Base-by-base conservation (phyloP, 345 rosid species). In the Durio zibethinus region DNA sequence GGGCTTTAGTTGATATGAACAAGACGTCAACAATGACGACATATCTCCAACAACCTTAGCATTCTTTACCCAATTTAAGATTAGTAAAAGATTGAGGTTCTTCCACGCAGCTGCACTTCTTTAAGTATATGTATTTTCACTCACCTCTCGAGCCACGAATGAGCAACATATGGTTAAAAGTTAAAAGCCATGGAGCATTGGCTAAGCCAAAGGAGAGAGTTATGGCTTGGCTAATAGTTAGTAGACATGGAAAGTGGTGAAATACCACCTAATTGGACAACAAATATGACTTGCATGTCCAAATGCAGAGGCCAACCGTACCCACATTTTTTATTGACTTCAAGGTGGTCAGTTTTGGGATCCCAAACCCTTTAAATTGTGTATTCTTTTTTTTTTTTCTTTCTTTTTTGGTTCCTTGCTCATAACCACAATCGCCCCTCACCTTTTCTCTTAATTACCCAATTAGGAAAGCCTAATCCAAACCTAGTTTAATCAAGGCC, bases 91-190 rank as follows among this genome's bases (percentile, higher is more conserved):
- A 27, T 35, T 4, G n/a, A n/a, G 65, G 79, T 35, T 61, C 84
- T 61, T 38, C 31, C 27, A 50, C 71, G 53, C 62, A 48, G 48
- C 35, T 48, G 38, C 72, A 4, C 25, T 53, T 57, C 5, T 4
- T n/a, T 27, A 23, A 42, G 18, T 27, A 27, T 62, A 50, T 15
- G 25, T 38, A 43, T 20, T 38, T 36, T 4, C 63, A 65, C 76
- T 52, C 82, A 45, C 86, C 92, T 82, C 89, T 89, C 85, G 87
- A 86, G 88, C 91, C 88, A 83, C 90, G 85, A 82, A 88, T 77
- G 78, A 48, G 48, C n/a, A n/a, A n/a, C n/a, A 43, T 48, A 36
- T 33, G 57, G 67, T 42, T 38, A 48, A 65, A 76, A 62, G 47
- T 38, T 29, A 45, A 61, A 72, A 50, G 57, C 31, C 38, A 77